phyloP scores from a whole-genome alignment of 2,329 filamentous ascomycete species.

The Beauveria bassiana region DNA sequence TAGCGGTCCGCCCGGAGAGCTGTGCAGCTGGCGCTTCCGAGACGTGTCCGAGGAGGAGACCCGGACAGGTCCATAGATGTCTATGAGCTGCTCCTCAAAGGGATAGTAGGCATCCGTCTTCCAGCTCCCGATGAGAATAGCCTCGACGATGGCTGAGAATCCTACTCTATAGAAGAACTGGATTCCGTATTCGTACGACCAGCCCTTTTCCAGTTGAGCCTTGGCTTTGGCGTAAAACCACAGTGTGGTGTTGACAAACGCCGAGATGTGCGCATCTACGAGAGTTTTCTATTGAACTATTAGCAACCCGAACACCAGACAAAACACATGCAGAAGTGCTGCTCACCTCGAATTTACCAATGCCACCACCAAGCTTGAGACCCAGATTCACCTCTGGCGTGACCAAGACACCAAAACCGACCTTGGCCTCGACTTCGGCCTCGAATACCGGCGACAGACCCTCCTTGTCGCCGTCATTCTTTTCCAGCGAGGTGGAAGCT shows the following conservation, averaged over 20 bases:
- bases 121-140: neutral
- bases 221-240: neutral
- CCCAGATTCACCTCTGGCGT: slow-evolving; percentile 10
- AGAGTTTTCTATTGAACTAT: neutral
- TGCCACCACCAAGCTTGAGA: slow-evolving; percentile 6
- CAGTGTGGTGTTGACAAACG: neutral
- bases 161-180: neutral
- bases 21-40: neutral
- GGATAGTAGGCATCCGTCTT: neutral
- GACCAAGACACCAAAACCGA: neutral
- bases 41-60: neutral
- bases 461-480: neutral
- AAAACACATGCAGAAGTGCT: too few relatives aligned
- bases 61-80: neutral
- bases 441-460: slow-evolving; percentile 2
- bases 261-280: neutral
- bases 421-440: slow-evolving; percentile 7
- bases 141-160: neutral
- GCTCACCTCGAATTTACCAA: neutral
- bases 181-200: neutral
- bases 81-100: neutral
- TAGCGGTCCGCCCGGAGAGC: neutral
- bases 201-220: neutral
- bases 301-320: neutral
- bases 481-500: neutral